Conservation (phyloP, 805 yeast genomes). For the Hanseniaspora occidentalis region DNA sequence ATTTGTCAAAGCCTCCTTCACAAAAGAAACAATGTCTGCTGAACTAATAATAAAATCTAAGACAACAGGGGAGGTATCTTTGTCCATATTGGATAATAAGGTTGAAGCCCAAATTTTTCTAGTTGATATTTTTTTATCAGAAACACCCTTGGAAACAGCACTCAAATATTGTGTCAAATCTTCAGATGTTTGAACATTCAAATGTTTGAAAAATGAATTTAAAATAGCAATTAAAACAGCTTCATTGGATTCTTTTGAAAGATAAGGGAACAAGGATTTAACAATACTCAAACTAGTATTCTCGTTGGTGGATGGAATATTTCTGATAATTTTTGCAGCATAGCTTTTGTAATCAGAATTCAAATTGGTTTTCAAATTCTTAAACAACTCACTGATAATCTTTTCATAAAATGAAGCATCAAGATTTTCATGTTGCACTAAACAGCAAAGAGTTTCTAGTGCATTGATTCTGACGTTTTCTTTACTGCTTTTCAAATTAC, state of each 20-base stretch:
- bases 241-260: slow-evolving; percentile 71
- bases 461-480: slow-evolving; percentile 46
- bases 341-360: slow-evolving; percentile 54
- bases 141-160: slow-evolving; percentile 43
- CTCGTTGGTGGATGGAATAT: slow-evolving; percentile 17
- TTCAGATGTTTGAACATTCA: slow-evolving; percentile 21
- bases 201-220: slow-evolving; percentile 36
- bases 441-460: slow-evolving; percentile 21
- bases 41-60: slow-evolving; percentile 31
- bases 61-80: slow-evolving; percentile 32
- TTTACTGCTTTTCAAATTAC: slow-evolving; percentile 60
- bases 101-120: slow-evolving; percentile 56
- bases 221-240: slow-evolving; percentile 37
- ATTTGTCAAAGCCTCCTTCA: slow-evolving; percentile 25
- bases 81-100: slow-evolving; percentile 17
- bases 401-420: slow-evolving; percentile 20
- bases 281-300: slow-evolving; percentile 29
- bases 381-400: slow-evolving; percentile 41
- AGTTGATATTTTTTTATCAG: slow-evolving; percentile 49
- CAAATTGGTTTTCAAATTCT: slow-evolving; percentile 44
- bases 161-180: slow-evolving; percentile 17
- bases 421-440: slow-evolving; percentile 15
- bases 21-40: slow-evolving; percentile 17
- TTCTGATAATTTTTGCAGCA: slow-evolving; percentile 33
- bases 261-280: slow-evolving; percentile 34